Evolutionary conservation across 176 grass and related monocot genomes (phyloP).

Genomic region (Elymus sibiricus): DNA sequence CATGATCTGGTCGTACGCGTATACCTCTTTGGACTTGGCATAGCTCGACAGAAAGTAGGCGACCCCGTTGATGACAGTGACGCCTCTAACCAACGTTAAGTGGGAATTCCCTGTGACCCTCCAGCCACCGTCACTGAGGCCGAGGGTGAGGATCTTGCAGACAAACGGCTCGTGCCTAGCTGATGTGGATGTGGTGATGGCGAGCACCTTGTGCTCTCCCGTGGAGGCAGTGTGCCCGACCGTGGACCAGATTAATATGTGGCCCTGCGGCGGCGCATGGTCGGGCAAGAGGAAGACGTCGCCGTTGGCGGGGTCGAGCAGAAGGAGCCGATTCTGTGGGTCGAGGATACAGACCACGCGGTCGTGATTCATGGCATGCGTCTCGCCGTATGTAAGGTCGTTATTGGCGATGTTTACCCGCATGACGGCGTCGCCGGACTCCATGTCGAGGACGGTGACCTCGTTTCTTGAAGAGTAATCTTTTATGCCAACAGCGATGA

Average conservation of each 20-base stretch:
- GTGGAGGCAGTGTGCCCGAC: background rate
- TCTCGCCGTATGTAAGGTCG: background rate
- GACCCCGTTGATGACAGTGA: background rate
- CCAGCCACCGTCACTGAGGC: background rate
- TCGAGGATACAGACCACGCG: background rate
- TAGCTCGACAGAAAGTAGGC: background rate
- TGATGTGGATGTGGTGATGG: background rate
- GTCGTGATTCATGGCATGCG: background rate
- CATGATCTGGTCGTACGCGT: too few species aligned
- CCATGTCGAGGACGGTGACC: background rate
- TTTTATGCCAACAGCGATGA: background rate
- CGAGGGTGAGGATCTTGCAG: background rate
- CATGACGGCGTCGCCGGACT: background rate
- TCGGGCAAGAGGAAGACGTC: background rate
- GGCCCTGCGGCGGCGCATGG: background rate
- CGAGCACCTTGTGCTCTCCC: background rate
- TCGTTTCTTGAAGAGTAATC: background rate
- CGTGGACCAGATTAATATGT: background rate
- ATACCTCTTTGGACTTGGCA: too few species aligned
- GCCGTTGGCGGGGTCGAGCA: background rate
- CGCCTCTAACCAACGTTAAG: accelerated
- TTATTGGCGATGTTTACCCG: background rate
- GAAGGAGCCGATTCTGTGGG: background rate
- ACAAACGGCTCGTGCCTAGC: background rate
- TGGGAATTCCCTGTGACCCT: background rate